Evolutionary conservation across 176 grass and related monocot species (phyloP).

Genomic region (Aegilops longissima): DNA sequence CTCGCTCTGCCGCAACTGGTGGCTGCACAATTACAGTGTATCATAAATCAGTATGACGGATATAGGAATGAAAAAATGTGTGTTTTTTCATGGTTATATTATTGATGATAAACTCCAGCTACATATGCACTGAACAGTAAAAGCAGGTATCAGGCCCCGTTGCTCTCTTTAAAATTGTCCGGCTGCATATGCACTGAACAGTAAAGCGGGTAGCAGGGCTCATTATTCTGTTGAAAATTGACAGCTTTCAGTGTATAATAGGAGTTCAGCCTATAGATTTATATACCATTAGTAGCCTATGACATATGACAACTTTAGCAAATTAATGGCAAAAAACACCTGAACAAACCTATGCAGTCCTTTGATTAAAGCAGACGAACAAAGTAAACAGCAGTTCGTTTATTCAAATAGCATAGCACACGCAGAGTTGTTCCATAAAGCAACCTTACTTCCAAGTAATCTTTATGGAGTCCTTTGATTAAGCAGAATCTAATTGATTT

Average conservation of each 20-base stretch:
- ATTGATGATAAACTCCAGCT: constrained; percentile 6
- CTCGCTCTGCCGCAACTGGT: constrained; percentile 54
- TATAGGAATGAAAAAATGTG: not conserved
- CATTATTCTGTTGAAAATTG: not conserved
- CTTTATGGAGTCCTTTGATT: not conserved
- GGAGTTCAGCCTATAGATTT: not conserved
- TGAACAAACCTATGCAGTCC: not conserved
- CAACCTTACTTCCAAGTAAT: not conserved
- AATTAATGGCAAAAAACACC: not conserved
- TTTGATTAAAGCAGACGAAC: too few species aligned
- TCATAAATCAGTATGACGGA: constrained; percentile 22
- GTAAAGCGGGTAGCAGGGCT: not conserved
- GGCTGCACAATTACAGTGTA: constrained; percentile 41
- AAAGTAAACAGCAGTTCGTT: not conserved
- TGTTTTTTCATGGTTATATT: not conserved
- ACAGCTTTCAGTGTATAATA: not conserved
- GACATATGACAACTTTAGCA: not conserved
- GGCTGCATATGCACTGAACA: constrained; percentile 4
- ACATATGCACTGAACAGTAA: not conserved
- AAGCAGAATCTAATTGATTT: constrained; percentile 3
- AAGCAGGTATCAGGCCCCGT: not conserved
- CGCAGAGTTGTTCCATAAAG: not conserved
- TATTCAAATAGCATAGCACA: constrained; percentile 10
- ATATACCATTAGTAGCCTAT: not conserved
- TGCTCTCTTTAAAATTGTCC: not conserved